Percentiles rank a stretch among this genome's conserved stretches.
Conservation (phyloP, 768 basidiomycete genomes). For the Terana coerulea region DNA sequence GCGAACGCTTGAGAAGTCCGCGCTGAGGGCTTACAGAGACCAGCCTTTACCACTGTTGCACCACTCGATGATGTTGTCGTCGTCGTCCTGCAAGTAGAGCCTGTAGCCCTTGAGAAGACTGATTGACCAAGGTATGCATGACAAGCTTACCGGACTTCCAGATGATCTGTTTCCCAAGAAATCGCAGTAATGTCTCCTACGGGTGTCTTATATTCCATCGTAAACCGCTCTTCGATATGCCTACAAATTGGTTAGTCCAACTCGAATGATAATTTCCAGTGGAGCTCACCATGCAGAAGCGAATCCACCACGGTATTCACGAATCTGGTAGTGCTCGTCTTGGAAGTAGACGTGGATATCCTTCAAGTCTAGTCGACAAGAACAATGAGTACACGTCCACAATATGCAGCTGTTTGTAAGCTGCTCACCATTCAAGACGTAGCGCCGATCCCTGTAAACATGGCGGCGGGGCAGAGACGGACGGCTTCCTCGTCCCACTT, state of each 20-base stretch:
- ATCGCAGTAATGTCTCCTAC: constrained; percentile 9
- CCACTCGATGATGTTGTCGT: constrained; percentile 5
- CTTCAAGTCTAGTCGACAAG: not conserved
- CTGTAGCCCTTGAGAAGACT: not conserved
- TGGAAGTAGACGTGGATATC: not conserved
- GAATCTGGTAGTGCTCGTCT: constrained; percentile 1
- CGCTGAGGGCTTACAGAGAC: not conserved
- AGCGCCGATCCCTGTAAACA: not conserved
- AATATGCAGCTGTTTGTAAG: not conserved
- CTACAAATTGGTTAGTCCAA: not conserved
- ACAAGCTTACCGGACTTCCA: not conserved
- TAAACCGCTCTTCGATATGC: not conserved
- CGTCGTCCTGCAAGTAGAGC: constrained; percentile 4
- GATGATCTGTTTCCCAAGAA: not conserved
- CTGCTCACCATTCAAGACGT: not conserved
- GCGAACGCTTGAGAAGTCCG: not conserved
- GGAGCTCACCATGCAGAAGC: not conserved
- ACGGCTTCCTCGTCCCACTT: not conserved
- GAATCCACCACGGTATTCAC: constrained; percentile 4
- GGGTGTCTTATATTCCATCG: not conserved
- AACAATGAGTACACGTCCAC: no score
- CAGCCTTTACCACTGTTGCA: constrained; percentile 2
- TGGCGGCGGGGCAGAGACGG: not conserved
- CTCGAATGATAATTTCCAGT: no score
- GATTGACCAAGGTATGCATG: not conserved